Percentiles rank a stretch among this genome's conserved stretches.
These are phyloP conservation scores for Trifolium pratense DNA, from an alignment of 306 rosid genomes.

Conservation along the genomic window DNA sequence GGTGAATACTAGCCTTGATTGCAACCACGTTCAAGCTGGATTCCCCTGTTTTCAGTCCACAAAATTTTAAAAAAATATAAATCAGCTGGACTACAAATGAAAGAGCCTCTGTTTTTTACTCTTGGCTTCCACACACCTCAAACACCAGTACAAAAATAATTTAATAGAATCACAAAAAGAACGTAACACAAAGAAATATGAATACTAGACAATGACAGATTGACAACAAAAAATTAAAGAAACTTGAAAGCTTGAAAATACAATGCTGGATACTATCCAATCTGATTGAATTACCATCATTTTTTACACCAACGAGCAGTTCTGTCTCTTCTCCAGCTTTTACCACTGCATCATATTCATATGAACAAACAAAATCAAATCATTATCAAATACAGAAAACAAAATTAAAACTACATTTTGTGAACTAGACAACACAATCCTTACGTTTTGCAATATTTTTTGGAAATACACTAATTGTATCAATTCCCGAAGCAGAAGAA, in stretches of 20 bases:
- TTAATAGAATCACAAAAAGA: not conserved
- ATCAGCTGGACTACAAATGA: constrained; percentile 40
- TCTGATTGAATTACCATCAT: constrained; percentile 67
- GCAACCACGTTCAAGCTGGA: constrained; percentile 73
- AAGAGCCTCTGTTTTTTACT: too few species aligned
- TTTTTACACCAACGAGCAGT: constrained; percentile 80
- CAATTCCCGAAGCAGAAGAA: constrained; percentile 77
- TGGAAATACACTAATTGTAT: constrained; percentile 74
- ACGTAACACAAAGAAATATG: constrained; percentile 3
- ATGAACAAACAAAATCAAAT: constrained; percentile 36
- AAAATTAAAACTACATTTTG: not conserved
- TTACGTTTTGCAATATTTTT: constrained; percentile 76
- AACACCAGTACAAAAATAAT: too few species aligned
- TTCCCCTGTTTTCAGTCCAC: constrained; percentile 70
- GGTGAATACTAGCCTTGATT: constrained; percentile 85
- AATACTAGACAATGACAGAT: not conserved
- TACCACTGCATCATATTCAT: constrained; percentile 63
- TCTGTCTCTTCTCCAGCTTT: constrained; percentile 89
- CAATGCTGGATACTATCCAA: constrained; percentile 14
- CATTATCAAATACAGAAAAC: constrained; percentile 6
- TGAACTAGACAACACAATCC: constrained; percentile 3
- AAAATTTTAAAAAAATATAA: too few species aligned
- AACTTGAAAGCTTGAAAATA: constrained; percentile 21
- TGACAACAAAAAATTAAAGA: not conserved
- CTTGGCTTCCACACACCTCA: too few species aligned